Evolutionary conservation across 2,329 filamentous ascomycete species (phyloP).

Genomic region (Botrytis porri): DNA sequence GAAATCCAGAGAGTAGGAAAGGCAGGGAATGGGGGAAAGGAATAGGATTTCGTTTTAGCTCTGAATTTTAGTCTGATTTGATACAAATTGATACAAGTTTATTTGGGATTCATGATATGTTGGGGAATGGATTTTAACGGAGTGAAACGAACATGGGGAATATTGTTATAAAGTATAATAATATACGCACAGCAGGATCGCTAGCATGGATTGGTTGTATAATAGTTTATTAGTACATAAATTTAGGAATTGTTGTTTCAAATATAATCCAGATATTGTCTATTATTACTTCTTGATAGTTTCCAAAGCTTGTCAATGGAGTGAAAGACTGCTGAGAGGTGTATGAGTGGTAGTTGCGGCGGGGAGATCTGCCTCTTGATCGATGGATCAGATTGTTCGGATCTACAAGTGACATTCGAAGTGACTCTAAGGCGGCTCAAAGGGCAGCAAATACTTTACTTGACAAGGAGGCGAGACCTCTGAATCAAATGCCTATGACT

Average conservation of each 20-base stretch:
- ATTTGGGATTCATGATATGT: not conserved
- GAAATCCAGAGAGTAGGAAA: slow-evolving; percentile 24
- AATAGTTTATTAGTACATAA: not conserved
- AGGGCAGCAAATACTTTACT: not conserved
- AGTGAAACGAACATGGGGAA: not conserved
- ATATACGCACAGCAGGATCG: not conserved
- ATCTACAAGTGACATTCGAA: not conserved
- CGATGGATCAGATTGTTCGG: not conserved
- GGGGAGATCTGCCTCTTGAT: not conserved
- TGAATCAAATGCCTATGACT: not conserved
- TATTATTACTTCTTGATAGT: too few relatives aligned
- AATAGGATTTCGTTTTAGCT: not conserved
- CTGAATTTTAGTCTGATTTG: not conserved
- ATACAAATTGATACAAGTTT: not conserved
- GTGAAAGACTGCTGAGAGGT: not conserved
- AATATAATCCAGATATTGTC: not conserved
- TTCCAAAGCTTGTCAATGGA: too few relatives aligned
- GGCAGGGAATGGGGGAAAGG: not conserved
- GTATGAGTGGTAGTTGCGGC: not conserved
- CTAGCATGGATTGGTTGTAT: not conserved
- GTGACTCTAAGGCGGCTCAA: not conserved
- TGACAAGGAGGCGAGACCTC: not conserved
- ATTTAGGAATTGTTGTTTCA: not conserved
- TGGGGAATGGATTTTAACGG: not conserved
- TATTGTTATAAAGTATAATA: not conserved